These are phyloP conservation scores for Termitomyces sp. DNA, from an alignment of 768 basidiomycete species.

Conservation along the genomic window DNA sequence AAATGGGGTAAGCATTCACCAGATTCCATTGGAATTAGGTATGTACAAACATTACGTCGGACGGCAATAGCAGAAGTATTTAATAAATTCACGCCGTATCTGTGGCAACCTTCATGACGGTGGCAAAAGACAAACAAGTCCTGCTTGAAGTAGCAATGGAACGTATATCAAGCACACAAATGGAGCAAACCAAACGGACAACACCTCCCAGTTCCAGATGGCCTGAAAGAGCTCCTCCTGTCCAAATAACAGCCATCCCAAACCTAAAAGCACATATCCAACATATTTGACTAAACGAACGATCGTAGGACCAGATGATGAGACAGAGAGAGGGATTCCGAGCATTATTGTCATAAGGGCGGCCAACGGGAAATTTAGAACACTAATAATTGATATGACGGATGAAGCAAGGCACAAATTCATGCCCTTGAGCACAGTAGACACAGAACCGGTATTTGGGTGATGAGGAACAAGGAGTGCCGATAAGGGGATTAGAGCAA, in stretches of 20 bases:
- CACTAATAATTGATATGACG: conserved; percentile 75
- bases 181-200: conserved; percentile 80
- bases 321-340: conserved; percentile 55
- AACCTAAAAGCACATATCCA: conserved; percentile 41
- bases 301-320: conserved; percentile 21
- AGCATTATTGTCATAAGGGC: conserved; percentile 60
- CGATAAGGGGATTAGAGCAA: conserved; percentile 26
- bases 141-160: conserved; percentile 70
- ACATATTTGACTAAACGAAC: conserved; percentile 23
- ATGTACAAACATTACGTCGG: background rate
- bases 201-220: conserved; percentile 72
- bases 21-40: background rate
- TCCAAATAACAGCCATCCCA: conserved; percentile 53
- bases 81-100: background rate
- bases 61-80: background rate
- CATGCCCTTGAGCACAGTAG: conserved; percentile 57
- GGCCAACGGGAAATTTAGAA: conserved; percentile 92
- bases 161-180: conserved; percentile 76
- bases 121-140: conserved; percentile 45
- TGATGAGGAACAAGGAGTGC: conserved; percentile 20
- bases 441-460: conserved; percentile 30
- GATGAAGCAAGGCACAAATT: conserved; percentile 83
- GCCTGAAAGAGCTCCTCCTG: conserved; percentile 41
- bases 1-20: no score
- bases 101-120: conserved; percentile 11